Evolutionary conservation across 176 grass and related monocot genomes (phyloP), one percentile per base, ranked within the genome.

Genomic region (Chrysopogon serrulatus): DNA sequence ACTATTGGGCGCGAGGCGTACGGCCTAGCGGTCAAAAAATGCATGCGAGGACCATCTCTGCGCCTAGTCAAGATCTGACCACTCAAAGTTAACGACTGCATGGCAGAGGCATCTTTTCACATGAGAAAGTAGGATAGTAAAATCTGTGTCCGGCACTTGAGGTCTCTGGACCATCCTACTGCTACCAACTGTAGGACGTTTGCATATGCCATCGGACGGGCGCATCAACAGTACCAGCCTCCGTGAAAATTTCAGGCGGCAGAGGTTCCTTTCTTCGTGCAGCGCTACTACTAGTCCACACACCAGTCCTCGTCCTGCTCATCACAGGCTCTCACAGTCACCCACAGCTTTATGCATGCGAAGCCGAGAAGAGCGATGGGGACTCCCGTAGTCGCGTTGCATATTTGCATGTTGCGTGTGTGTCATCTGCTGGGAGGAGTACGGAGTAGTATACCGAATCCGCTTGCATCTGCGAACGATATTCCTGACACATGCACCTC

Each of bases 21-120:
- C 76, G 59, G 57, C 3, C 19, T 0, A 1, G 13, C 77, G 77
- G 70, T 85, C 32, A 85, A 85, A 42, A 76, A 81, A 64, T n/a
- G n/a, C n/a, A 21, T n/a, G 53, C 30, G 57, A 47, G 69, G 73
- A 31, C 68, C 49, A 42, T 48, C 19, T 28, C 16, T 83, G 84
- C 37, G 36, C 79, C 36, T 66, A 83, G 88, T 90, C 84, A 90
- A 90, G 88, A 87, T 90, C 84, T 86, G 88, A 90, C 36, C 84
- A 42, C 78, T 73, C 84, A 83, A 66, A 67, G 88, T 2, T 68
- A 77, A 77, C 56, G 31, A 86, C 79, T 74, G 74, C 13, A n/a
- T n/a, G n/a, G n/a, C 57, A 86, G 74, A 67, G 27, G 84, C 84
- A 90, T 90, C 88, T 90, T 83, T 83, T 79, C 79, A 90, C 88